These are phyloP conservation scores for Apostasia ramifera DNA, from an alignment of 106 monocot species.

Conservation along the genomic window DNA sequence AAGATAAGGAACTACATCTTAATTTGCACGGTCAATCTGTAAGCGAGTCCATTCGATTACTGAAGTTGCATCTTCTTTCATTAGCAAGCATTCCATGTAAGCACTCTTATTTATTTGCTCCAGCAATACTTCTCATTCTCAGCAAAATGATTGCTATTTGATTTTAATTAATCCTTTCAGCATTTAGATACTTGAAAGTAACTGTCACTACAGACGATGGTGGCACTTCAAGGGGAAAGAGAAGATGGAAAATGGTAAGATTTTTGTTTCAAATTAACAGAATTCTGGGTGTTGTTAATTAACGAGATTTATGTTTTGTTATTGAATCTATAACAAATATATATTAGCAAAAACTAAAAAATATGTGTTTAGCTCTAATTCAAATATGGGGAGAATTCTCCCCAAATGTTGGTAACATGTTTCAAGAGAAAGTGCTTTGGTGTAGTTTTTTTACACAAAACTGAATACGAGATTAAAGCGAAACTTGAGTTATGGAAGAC, in stretches of 20 bases:
- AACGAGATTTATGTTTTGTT: too few species aligned
- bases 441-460: too few species aligned
- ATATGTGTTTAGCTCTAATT: too few species aligned
- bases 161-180: conserved; percentile 21
- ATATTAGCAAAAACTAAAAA: too few species aligned
- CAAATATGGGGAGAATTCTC: too few species aligned
- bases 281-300: neutral
- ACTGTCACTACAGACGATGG: conserved; percentile 33
- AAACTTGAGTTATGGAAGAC: too few species aligned
- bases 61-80: conserved; percentile 47
- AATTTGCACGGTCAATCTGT: conserved; percentile 36
- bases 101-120: conserved; percentile 2
- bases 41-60: conserved; percentile 40
- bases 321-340: too few species aligned
- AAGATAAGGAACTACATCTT: conserved; percentile 35
- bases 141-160: conserved; percentile 1
- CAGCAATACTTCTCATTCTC: conserved; percentile 1
- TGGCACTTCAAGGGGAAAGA: conserved; percentile 41
- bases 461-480: too few species aligned
- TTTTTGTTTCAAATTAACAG: neutral
- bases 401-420: too few species aligned
- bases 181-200: conserved; percentile 50
- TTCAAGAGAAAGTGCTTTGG: too few species aligned
- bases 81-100: conserved; percentile 66
- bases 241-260: conserved; percentile 40